Conservation (phyloP, 345 rosid species). For the Dovyalis caffra region DNA sequence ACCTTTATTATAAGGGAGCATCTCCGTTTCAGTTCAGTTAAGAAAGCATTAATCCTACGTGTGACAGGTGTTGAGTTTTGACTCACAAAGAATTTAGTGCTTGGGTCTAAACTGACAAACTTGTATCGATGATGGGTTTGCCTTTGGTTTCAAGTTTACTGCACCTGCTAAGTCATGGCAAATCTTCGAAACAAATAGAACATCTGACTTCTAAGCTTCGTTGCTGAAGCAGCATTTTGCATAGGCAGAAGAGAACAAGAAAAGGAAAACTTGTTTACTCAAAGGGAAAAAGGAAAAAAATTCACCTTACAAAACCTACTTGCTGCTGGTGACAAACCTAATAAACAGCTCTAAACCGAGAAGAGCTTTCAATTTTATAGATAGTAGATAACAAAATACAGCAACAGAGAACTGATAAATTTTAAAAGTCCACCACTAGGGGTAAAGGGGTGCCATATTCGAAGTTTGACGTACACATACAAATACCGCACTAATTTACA, state of each 20-base stretch:
- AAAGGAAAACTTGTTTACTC: background rate
- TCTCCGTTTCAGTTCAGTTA: background rate
- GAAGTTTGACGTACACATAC: background rate
- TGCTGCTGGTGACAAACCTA: background rate
- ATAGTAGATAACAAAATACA: background rate
- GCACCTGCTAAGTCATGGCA: background rate
- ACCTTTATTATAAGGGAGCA: constrained; percentile 3
- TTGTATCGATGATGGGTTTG: background rate
- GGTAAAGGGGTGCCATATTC: background rate
- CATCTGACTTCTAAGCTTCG: background rate
- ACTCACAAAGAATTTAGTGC: background rate
- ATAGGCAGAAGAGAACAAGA: background rate
- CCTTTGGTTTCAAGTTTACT: background rate
- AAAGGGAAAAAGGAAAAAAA: background rate
- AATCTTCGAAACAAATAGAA: background rate
- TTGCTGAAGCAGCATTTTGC: background rate
- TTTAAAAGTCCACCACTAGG: background rate
- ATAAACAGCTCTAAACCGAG: background rate
- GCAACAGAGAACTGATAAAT: background rate
- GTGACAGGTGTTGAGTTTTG: background rate
- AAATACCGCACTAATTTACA: background rate
- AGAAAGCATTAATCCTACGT: background rate
- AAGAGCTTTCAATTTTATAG: background rate
- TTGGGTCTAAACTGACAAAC: background rate
- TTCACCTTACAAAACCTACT: background rate